Conservation (phyloP, 176 grass and related monocot species). For the Triticum aestivum region DNA sequence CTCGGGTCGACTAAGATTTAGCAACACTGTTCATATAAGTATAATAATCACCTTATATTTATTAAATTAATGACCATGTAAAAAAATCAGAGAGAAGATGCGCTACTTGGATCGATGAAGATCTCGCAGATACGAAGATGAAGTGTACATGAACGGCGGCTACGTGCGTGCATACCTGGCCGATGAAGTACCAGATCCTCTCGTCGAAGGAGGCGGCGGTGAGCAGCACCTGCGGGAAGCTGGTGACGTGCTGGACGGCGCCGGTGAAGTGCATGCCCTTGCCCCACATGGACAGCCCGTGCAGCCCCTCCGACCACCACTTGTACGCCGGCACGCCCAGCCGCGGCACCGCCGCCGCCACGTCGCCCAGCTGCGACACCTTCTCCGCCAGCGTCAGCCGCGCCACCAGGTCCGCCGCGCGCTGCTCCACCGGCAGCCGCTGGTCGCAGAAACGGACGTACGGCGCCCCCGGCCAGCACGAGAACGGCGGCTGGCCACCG, state of each 20-base stretch:
- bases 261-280: background rate
- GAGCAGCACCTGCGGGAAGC: constrained; percentile 20
- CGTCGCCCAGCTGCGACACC: constrained; percentile 3
- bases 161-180: background rate
- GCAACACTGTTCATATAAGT: too few relatives aligned
- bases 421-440: background rate
- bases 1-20: too few relatives aligned
- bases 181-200: background rate
- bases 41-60: too few relatives aligned
- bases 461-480: background rate
- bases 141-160: background rate
- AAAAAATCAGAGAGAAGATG: too few relatives aligned
- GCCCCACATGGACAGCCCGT: background rate
- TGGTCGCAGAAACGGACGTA: background rate
- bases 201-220: constrained; percentile 6
- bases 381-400: constrained; percentile 12
- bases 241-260: background rate
- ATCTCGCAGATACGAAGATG: too few relatives aligned
- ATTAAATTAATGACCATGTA: too few relatives aligned
- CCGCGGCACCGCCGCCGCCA: background rate
- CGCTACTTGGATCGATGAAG: too few relatives aligned
- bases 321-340: background rate
- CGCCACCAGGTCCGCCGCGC: background rate
- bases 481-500: background rate
- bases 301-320: constrained; percentile 16